Base-by-base conservation (phyloP, 2,329 filamentous ascomycete species). In the Penicillium hordei region DNA sequence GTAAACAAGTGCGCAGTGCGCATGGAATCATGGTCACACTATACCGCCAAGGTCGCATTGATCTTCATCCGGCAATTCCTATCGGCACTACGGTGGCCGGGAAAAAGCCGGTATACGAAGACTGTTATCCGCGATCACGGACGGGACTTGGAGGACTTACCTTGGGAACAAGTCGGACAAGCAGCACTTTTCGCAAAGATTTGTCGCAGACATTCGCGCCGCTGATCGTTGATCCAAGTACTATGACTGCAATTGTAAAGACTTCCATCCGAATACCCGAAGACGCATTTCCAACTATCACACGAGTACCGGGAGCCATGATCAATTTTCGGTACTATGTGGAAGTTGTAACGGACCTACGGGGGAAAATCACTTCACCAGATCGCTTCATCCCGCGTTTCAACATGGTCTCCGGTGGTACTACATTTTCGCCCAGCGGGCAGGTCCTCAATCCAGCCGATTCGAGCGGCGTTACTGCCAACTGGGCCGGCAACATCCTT, bases 301-400 rank as follows among this genome's bases (percentile, higher is more conserved):
- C 86, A 29, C 88, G 88, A 54, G 91, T 97, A 0, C 94, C 94
- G 0, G 92, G 93, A 4, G 88, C 90, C 34, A 94, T 97, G 87
- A 94, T 99, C 63, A 92, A 88, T 66, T 97, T 99, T 79, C 91
- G 89, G 65, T 97, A 99, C 70, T 90, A 93, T 65, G 83, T 97
- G 21, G 94, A 99, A 74, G 90, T 97, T 2, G 88, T 97, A 29
- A 86, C 97, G 23, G 94, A 99, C 70, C 82, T 97, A 0, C 93
- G 94, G 46, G 93, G 93, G 38, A 94, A 91, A 71, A 78, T 97
- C 40, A 85, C 88, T 1, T 86, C 85, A n/a, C 86, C 91, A 50
- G 88, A 91, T 67, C 83, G 86, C 42, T 83, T 84, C 63, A 76
- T 87, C 19, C 83, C 82, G 10, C 82, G 79, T 42, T 74, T 82